These are phyloP conservation scores for Daldinia eschscholtzii DNA, from an alignment of 2,329 filamentous ascomycete genomes.

Conservation along the genomic window DNA sequence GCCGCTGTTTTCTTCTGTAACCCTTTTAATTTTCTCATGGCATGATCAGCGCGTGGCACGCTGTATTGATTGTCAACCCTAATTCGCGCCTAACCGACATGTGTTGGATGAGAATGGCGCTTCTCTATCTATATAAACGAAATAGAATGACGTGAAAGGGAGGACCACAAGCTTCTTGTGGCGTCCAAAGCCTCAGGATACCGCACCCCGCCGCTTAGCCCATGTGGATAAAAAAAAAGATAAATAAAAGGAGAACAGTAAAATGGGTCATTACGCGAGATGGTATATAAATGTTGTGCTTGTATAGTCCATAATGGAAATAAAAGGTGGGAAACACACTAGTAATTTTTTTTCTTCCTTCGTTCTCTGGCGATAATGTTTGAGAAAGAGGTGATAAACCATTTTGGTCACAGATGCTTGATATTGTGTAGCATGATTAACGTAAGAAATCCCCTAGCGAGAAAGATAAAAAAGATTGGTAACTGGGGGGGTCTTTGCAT, in stretches of 20 bases:
- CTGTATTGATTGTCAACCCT: conserved; percentile 13
- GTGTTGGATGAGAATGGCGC: conserved; percentile 16
- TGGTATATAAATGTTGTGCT: not conserved
- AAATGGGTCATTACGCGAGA: not conserved
- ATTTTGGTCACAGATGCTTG: conserved; percentile 23
- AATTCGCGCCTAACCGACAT: conserved; percentile 21
- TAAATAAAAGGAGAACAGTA: not conserved
- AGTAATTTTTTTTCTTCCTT: not conserved
- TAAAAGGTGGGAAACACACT: not conserved
- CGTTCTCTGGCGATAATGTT: conserved; percentile 4
- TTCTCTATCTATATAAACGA: conserved; percentile 8
- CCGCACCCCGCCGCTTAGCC: conserved; percentile 17
- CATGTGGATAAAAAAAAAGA: no score
- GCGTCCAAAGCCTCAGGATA: conserved; percentile 19
- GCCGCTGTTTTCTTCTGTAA: conserved; percentile 31
- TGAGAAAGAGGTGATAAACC: conserved; percentile 17
- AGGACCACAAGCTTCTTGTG: conserved; percentile 22
- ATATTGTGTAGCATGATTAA: conserved; percentile 40
- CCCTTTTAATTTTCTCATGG: conserved; percentile 33
- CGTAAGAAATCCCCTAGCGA: conserved; percentile 39
- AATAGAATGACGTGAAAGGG: conserved; percentile 29
- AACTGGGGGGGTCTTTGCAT: conserved; percentile 29
- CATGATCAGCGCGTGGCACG: conserved; percentile 25
- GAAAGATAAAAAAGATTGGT: conserved; percentile 33
- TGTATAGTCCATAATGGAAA: not conserved